phyloP scores from a whole-genome alignment of 176 grass and related monocot genomes.

The Saccharum officinarum region DNA sequence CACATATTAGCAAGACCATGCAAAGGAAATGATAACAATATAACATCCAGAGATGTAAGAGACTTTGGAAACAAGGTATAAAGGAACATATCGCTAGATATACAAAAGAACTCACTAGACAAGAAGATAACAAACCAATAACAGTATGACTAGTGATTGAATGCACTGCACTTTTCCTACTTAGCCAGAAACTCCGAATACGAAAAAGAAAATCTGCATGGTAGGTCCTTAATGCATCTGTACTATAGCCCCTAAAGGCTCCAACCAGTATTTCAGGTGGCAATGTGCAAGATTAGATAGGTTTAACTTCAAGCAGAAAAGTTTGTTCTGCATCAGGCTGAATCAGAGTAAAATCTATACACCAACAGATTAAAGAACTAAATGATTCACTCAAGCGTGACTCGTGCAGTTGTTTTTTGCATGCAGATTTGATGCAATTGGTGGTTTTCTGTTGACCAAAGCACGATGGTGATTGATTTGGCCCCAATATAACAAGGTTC shows the following conservation, averaged over 20 bases:
- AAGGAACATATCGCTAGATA: constrained; percentile 2
- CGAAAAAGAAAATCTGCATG: background rate
- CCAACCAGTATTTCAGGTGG: constrained; percentile 2
- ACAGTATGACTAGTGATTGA: constrained; percentile 12
- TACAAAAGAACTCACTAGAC: background rate
- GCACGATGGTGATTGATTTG: background rate
- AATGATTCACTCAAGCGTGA: background rate
- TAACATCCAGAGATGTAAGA: background rate
- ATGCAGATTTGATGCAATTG: background rate
- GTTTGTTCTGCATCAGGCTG: background rate
- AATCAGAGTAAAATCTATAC: background rate
- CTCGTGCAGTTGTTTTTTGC: background rate
- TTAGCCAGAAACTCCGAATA: background rate
- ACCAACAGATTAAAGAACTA: background rate
- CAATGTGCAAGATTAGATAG: background rate
- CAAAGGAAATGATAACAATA: constrained; percentile 10
- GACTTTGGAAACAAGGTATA: background rate
- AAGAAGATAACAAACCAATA: background rate
- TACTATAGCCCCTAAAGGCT: background rate
- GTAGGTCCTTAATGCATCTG: constrained; percentile 5
- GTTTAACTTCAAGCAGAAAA: constrained; percentile 7
- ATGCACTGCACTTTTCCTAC: constrained; percentile 10
- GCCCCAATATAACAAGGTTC: background rate
- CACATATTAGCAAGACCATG: constrained; percentile 35
- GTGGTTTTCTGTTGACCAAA: background rate